Base-by-base conservation (phyloP, 2,329 filamentous ascomycete genomes). In the Neofusicoccum sp. region DNA sequence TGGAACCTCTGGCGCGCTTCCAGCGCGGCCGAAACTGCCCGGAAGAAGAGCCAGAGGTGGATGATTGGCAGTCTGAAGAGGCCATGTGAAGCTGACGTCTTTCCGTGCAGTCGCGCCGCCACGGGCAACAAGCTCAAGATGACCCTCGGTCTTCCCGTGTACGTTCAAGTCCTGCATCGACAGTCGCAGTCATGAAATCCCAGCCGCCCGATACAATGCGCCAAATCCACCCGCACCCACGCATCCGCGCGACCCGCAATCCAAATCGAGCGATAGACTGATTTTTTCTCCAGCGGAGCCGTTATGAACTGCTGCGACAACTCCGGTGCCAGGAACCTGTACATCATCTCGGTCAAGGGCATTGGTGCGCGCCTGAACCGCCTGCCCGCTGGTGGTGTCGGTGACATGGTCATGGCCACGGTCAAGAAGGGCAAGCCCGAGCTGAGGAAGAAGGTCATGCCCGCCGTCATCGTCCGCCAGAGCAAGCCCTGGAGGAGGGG, bases 381-480 rank as follows among this genome's bases (percentile, higher is more conserved):
- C 80, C 87, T 99, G 76, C 93, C 93, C 72, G 93, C 95, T 75
- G 95, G 90, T 72, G 95, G 95, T 87, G 93, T 97, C 74, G 95
- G 95, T 76, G 95, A 98, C 86, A 98, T 98, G 95, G 95, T 98
- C 79, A 98, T 99, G 93, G 93, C 93, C 70, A 98, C 95, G 71
- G 95, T 98, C 84, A 98, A 99, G 91, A 98, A 99, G 91, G 95
- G 96, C 84, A 99, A 99, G 91, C 96, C 96, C 68, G 96, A 99
- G 84, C 86, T 99, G 78, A 88, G 96, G 82, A 99, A 99, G 91
- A 99, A 99, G 90, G 95, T 99, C 81, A 96, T 99, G 92, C 95
- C 95, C 73, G 95, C 95, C 76, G 93, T 99, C 78, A 95, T 99
- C 78, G 93, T 98, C 79, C 86, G 95, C 80, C 95, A 98, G 86